phyloP scores from a whole-genome alignment of 176 grass and related monocot species.

The Bonia amplexicaulis region DNA sequence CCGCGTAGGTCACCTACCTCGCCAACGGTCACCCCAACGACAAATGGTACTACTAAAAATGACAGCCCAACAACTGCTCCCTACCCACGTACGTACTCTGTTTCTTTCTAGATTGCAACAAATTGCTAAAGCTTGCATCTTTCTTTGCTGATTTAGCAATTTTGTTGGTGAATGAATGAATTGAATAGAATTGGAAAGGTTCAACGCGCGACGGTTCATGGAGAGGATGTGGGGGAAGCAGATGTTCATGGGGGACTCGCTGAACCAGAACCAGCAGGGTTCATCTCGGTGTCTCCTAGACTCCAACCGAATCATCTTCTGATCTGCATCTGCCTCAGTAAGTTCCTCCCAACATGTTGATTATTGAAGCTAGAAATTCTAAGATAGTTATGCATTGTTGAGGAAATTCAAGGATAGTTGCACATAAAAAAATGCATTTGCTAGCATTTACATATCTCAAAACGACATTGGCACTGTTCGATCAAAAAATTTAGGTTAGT shows the following conservation, averaged over 20 bases:
- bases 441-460: no score
- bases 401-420: no score
- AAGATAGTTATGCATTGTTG: no score
- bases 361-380: no score
- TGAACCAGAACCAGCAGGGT: constrained; percentile 70
- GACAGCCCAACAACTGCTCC: constrained; percentile 65
- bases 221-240: constrained; percentile 72
- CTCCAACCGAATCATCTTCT: no score
- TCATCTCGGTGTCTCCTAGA: no score
- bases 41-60: constrained; percentile 67
- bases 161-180: no score
- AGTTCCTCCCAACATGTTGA: no score
- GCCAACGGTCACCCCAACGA: constrained; percentile 64
- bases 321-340: no score
- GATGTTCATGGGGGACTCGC: constrained; percentile 89
- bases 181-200: not conserved
- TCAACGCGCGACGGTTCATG: constrained; percentile 73
- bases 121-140: not conserved
- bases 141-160: not conserved
- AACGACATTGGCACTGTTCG: no score
- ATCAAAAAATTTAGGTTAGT: no score
- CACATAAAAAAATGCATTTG: no score
- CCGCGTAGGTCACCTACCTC: constrained; percentile 68
- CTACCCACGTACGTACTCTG: constrained; percentile 40
- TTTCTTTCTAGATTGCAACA: not conserved